Conservation (phyloP, 2,329 filamentous ascomycete genomes). For the Rutstroemia sp. region DNA sequence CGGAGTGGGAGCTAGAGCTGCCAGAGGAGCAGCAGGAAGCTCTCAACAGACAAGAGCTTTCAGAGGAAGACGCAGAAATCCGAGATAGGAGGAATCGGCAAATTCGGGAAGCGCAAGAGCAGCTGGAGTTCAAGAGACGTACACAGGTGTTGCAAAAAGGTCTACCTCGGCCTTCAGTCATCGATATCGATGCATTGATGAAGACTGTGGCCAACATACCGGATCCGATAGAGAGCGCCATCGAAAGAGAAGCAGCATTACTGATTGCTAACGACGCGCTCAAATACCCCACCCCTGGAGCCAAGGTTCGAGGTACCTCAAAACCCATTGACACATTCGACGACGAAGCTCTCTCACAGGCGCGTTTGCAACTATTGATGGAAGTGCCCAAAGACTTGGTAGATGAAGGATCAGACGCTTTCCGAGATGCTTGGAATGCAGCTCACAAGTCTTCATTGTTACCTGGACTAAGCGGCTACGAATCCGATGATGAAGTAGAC, state of each 20-base stretch:
- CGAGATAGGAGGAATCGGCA: conserved; percentile 73
- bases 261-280: conserved; percentile 77
- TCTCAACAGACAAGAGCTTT: conserved; percentile 39
- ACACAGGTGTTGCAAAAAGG: conserved; percentile 86
- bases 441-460: conserved; percentile 52
- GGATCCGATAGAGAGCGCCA: conserved; percentile 59
- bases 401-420: conserved; percentile 44
- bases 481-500: conserved; percentile 58
- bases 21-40: conserved; percentile 72
- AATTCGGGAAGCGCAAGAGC: conserved; percentile 60
- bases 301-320: conserved; percentile 56
- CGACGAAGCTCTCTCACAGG: conserved; percentile 66
- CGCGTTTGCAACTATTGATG: conserved; percentile 61
- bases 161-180: conserved; percentile 66
- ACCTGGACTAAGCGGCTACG: conserved; percentile 74
- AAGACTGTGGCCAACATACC: conserved; percentile 51
- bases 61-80: conserved; percentile 58
- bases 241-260: conserved; percentile 70
- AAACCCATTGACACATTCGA: conserved; percentile 55
- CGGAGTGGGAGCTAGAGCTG: conserved; percentile 87
- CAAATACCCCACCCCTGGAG: conserved; percentile 63
- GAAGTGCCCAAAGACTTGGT: conserved; percentile 39
- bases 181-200: conserved; percentile 65
- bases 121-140: conserved; percentile 70
- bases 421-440: conserved; percentile 47